Base-by-base conservation (phyloP, 116 monocot species). In the Trichopus zeylanicus region DNA sequence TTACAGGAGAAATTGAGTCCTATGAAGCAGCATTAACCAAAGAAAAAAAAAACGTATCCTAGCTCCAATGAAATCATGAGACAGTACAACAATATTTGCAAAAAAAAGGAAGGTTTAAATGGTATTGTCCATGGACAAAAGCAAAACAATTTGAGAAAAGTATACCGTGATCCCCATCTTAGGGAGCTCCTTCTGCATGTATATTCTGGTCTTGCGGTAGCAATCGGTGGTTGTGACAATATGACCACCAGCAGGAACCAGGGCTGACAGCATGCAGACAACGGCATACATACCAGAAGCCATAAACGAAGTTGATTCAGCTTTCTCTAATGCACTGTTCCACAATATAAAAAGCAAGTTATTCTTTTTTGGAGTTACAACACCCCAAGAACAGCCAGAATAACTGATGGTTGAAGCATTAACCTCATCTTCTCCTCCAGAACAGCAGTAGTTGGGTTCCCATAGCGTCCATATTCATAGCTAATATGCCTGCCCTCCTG, bases 161-260 rank as follows among this genome's bases (percentile, higher is more conserved):
- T 4, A 78, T 80, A 98, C 97, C 73, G 70, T 65, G 63, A 98
- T 91, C 19, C 84, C 84, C 84, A 80, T 82, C 55, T 78, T 87
- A 19, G 91, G 97, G 66, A 98, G 97, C 54, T 91, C 79, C 51
- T 79, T 80, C 54, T 91, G 65, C 27, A 98, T 98, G 73, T 73
- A 98, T 18, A 82, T 82, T 68, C 97, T 75, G 10, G 91, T 98
- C 75, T 86, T 98, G 58, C 91, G 67, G 69, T 98, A 91, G 64
- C 91, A 98, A 74, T 98, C 97, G 23, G 97, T 87, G 30, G 97
- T 98, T 2, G 91, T 91, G 21, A 98, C 56, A 15, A 98, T 78
- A 65, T 98, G 91, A 24, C 97, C 97, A 60, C 88, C 88, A 32
- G 87, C 73, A 69, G 97, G 97, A 73, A 91, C 88, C 70, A 98